Percentiles rank a stretch among this genome's conserved stretches.
phyloP scores from a whole-genome alignment of 192 early-diverging fungal genomes.

The Umbelopsis sp. region DNA sequence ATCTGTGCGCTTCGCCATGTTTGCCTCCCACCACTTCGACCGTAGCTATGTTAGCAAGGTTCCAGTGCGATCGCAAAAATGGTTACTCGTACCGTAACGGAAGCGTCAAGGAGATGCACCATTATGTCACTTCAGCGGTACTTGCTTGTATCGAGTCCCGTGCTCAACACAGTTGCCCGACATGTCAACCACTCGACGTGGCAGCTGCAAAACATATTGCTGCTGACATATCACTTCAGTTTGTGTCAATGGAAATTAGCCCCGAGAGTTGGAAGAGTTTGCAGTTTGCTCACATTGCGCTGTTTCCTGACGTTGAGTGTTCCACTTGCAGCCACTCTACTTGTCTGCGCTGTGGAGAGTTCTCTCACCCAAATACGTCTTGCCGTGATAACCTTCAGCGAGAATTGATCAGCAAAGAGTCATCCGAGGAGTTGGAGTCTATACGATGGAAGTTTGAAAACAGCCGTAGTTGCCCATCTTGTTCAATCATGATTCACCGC shows the following conservation, averaged over 20 bases:
- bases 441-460: slow-evolving; percentile 46
- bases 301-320: slow-evolving; percentile 54
- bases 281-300: slow-evolving; percentile 58
- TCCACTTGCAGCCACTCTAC: slow-evolving; percentile 41
- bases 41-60: not conserved
- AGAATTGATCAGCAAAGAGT: slow-evolving; percentile 12
- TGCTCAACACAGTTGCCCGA: not conserved
- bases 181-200: not conserved
- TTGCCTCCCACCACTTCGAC: not conserved
- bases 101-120: slow-evolving; percentile 3
- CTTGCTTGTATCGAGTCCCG: slow-evolving; percentile 8
- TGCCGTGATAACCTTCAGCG: slow-evolving; percentile 51
- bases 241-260: slow-evolving; percentile 24
- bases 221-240: not conserved
- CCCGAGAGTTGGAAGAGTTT: slow-evolving; percentile 59
- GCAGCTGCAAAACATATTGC: not conserved
- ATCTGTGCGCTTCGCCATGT: slow-evolving; percentile 5
- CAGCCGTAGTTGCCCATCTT: slow-evolving; percentile 66
- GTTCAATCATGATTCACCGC: slow-evolving; percentile 67
- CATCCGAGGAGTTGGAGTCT: slow-evolving; percentile 26
- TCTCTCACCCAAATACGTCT: slow-evolving; percentile 39
- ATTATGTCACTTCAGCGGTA: not conserved
- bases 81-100: slow-evolving; percentile 7
- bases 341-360: slow-evolving; percentile 56
- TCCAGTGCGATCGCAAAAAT: slow-evolving; percentile 5